phyloP scores from a whole-genome alignment of 1,139 yeast genomes.

The Pichia sp. region DNA sequence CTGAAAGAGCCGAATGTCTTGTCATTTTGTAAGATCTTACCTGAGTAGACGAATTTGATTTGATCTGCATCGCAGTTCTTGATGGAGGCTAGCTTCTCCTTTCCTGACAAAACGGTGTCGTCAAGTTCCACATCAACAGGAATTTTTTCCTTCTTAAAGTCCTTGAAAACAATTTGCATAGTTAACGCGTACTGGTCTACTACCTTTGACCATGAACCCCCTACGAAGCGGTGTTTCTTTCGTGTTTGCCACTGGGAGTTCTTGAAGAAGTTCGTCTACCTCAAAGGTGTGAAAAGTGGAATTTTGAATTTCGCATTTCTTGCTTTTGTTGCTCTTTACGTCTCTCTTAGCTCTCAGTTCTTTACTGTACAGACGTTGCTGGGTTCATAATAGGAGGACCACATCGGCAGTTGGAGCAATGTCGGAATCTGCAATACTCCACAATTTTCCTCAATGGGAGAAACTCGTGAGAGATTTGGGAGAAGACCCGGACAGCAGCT shows the following conservation, averaged over 20 bases:
- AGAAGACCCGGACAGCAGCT: slow-evolving; percentile 19
- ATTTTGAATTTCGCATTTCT: too few relatives aligned
- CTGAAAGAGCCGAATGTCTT: slow-evolving; percentile 66
- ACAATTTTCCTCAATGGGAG: slow-evolving; percentile 25
- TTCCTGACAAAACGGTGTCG: slow-evolving; percentile 64
- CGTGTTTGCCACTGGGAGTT: too few relatives aligned
- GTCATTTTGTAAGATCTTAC: slow-evolving; percentile 82
- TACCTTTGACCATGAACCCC: too few relatives aligned
- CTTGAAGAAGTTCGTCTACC: too few relatives aligned
- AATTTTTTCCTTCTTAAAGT: slow-evolving; percentile 86
- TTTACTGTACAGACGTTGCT: too few relatives aligned
- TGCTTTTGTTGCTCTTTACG: too few relatives aligned
- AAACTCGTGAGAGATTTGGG: slow-evolving; percentile 13
- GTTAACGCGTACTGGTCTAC: too few relatives aligned
- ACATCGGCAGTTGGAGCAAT: slow-evolving; percentile 1
- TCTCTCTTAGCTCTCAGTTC: too few relatives aligned
- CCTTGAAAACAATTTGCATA: slow-evolving; percentile 79
- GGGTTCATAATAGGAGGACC: too few relatives aligned
- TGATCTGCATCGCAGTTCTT: slow-evolving; percentile 68
- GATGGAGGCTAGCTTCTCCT: slow-evolving; percentile 62
- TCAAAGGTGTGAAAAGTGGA: too few relatives aligned
- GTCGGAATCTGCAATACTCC: slow-evolving; percentile 8
- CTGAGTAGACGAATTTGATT: slow-evolving; percentile 87
- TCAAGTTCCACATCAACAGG: slow-evolving; percentile 67
- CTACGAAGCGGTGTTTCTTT: too few relatives aligned